Evolutionary conservation across 139 green algal species (phyloP).

Genomic region (Haematococcus lacustris): DNA sequence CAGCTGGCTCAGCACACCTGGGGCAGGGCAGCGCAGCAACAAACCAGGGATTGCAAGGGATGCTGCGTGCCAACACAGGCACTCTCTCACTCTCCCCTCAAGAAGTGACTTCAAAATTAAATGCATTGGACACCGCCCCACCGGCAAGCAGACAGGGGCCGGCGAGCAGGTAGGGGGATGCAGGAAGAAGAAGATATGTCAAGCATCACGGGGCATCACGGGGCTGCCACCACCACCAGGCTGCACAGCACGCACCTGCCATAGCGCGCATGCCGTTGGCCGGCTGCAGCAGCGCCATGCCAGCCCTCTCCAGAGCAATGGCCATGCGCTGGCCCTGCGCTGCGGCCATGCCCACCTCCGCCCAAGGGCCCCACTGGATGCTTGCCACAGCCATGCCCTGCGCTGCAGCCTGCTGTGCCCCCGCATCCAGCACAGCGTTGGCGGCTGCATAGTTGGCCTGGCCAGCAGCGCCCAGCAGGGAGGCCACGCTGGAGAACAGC

Average conservation of each 20-base stretch:
- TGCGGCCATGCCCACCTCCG: conserved; percentile 54
- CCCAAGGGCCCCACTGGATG: conserved; percentile 70
- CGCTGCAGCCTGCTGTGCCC: conserved; percentile 4
- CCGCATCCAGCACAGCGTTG: conserved; percentile 54
- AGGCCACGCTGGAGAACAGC: conserved; percentile 68
- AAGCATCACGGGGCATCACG: background rate
- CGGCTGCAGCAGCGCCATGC: conserved; percentile 53
- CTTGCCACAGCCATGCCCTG: conserved; percentile 33
- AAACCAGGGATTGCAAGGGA: background rate
- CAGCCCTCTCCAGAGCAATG: conserved; percentile 49
- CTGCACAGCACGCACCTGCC: conserved; percentile 5
- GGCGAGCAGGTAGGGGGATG: conserved; percentile 22
- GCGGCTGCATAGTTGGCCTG: conserved; percentile 64
- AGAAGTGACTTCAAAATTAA: too few relatives aligned
- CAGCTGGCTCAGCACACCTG: too few relatives aligned
- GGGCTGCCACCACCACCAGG: background rate
- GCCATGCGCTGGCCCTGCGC: conserved; percentile 27
- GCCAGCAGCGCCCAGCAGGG: conserved; percentile 44
- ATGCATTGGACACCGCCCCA: background rate
- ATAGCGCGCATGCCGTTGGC: conserved; percentile 47
- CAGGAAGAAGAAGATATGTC: background rate
- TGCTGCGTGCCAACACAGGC: too few relatives aligned
- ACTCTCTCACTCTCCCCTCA: too few relatives aligned
- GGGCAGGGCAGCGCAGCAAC: background rate
- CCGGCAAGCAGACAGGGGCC: background rate